Conservation (phyloP, 1,284 basidiomycete genomes). For the Mycosarcoma mackinlayi region DNA sequence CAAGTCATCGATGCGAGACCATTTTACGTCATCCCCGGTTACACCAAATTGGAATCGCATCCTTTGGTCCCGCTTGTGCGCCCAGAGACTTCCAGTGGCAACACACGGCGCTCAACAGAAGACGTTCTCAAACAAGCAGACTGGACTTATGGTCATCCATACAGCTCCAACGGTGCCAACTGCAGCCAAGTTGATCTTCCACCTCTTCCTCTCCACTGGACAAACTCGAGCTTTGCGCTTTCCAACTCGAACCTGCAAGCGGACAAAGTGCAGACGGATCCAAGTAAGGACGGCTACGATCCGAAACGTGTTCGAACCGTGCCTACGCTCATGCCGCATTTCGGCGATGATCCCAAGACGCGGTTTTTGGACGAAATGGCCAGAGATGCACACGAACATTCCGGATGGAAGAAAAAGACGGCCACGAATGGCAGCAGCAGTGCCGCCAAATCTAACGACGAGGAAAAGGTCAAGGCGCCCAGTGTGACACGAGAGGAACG, state of each 20-base stretch:
- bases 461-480: not conserved
- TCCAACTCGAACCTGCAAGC: not conserved
- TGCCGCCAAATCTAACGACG: not conserved
- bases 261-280: slow-evolving; percentile 11
- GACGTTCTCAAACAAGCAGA: slow-evolving; percentile 11
- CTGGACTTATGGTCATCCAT: slow-evolving; percentile 66
- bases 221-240: slow-evolving; percentile 16
- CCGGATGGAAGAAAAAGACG: slow-evolving; percentile 44
- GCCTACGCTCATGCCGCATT: slow-evolving; percentile 64
- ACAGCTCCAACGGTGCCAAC: slow-evolving; percentile 39
- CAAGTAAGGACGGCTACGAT: slow-evolving; percentile 19
- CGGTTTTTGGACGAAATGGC: slow-evolving; percentile 65
- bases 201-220: slow-evolving; percentile 57
- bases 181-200: slow-evolving; percentile 19
- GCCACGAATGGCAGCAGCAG: not conserved
- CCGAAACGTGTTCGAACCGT: slow-evolving; percentile 37
- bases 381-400: slow-evolving; percentile 61
- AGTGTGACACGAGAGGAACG: slow-evolving; percentile 14
- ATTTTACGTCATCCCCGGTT: slow-evolving; percentile 65
- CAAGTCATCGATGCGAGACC: slow-evolving; percentile 36
- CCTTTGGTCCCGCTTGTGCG: slow-evolving; percentile 55
- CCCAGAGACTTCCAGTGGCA: not conserved
- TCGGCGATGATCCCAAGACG: slow-evolving; percentile 67
- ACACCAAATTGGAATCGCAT: slow-evolving; percentile 54
- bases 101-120: not conserved